Evolutionary conservation across 148 eudicot genomes (phyloP).

Genomic region (Silene latifolia): DNA sequence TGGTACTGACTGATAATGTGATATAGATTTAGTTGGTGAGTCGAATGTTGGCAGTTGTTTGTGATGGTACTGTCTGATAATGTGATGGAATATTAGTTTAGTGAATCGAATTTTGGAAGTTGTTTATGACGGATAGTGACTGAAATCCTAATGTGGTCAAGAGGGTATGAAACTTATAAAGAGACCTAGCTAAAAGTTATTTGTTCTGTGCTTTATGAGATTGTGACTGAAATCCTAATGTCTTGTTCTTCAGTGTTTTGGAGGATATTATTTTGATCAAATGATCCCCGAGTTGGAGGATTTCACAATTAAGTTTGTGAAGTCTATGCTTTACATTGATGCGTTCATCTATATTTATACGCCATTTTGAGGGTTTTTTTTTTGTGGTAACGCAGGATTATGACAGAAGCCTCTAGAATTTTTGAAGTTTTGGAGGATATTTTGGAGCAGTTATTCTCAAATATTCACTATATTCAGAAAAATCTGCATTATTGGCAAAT

Average conservation of each 20-base stretch:
- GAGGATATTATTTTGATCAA: neutral
- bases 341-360: neutral
- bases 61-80: no score
- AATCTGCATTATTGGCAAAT: constrained; percentile 82
- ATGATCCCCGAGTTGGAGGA: constrained; percentile 1
- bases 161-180: no score
- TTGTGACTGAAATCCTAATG: neutral
- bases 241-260: neutral
- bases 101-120: no score
- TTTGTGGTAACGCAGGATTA: constrained; percentile 42
- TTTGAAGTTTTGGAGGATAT: constrained; percentile 75
- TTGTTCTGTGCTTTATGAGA: neutral
- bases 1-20: no score
- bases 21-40: no score
- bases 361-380: no score
- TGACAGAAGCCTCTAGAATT: constrained; percentile 55
- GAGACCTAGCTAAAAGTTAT: no score
- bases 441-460: constrained; percentile 54
- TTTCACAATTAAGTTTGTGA: neutral
- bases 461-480: constrained; percentile 75
- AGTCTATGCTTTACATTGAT: neutral
- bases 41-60: neutral
- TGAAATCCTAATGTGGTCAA: no score
- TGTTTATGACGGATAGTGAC: neutral
- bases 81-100: no score